phyloP scores from a whole-genome alignment of 306 rosid genomes.

The Pyrus betulifolia region DNA sequence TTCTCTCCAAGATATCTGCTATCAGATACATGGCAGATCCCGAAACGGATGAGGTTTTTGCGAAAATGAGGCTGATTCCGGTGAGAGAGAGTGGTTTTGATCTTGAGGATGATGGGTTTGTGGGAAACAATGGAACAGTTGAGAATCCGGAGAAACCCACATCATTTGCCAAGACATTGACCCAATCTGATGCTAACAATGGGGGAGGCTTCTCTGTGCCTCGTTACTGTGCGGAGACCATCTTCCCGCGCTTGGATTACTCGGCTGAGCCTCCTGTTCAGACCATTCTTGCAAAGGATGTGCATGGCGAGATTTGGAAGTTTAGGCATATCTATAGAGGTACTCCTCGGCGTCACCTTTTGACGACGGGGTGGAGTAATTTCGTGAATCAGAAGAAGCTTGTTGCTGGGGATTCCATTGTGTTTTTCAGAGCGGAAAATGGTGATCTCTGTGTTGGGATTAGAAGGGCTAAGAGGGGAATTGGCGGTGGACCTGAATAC shows the following conservation, averaged over 20 bases:
- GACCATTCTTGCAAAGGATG: conserved; percentile 74
- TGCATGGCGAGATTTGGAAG: conserved; percentile 87
- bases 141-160: conserved; percentile 49
- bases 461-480: conserved; percentile 89
- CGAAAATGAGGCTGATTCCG: conserved; percentile 54
- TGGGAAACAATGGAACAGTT: conserved; percentile 25
- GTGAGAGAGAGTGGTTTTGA: conserved; percentile 39
- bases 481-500: conserved; percentile 65
- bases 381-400: conserved; percentile 94
- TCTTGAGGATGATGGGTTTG: conserved; percentile 40
- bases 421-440: conserved; percentile 69
- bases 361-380: conserved; percentile 98
- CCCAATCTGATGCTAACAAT: conserved; percentile 95
- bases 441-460: conserved; percentile 96
- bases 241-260: conserved; percentile 78
- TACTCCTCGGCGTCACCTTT: conserved; percentile 90
- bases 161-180: conserved; percentile 87
- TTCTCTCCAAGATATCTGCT: conserved; percentile 56
- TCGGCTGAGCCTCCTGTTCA: conserved; percentile 87
- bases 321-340: conserved; percentile 97
- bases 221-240: conserved; percentile 92
- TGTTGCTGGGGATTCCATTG: conserved; percentile 94
- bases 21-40: conserved; percentile 83
- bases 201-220: conserved; percentile 99
- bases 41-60: conserved; percentile 82